Base-by-base conservation (phyloP, 108 stramenopile genomes). In the Stephanodiscus triporus region DNA sequence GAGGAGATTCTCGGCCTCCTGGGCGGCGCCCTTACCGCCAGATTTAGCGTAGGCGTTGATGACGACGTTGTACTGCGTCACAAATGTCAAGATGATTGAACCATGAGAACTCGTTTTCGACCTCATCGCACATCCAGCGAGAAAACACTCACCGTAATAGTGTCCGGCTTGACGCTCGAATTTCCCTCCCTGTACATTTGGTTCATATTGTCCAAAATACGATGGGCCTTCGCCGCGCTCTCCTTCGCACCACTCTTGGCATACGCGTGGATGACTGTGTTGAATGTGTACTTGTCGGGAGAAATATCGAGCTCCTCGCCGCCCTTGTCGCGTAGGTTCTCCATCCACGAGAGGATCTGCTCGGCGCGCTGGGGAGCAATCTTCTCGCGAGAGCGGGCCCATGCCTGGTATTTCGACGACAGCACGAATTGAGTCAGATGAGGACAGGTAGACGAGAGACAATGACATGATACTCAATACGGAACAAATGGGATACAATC, bases 241-340 rank as follows among this genome's bases (percentile, higher is more conserved):
- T 86, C 87, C 32, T 84, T 80, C 16, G 65, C 69, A 0, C 87
- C 91, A 43, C 78, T 63, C 74, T 90, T 90, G 40, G 82, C 84
- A 82, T 87, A 90, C 9, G 86, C 77, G 72, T 88, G 84, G 74
- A 91, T 91, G n/a, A 87, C 80, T 32, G 86, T 88, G 63, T 87
- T 91, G 68, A 87, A 94, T 40, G 90, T 91, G 67, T 89, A 94
- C 57, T 89, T 91, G 78, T 94, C 93, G 11, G 90, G 93, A 54
- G 73, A 75, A 34, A 90, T 79, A 51, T 81, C 53, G 43, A 54
- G 53, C 77, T 88, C 75, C 29, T 78, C 76, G 20, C 77, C 77
- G 27, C 76, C 81, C 29, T 68, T 49, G 38, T 83, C 68, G 45
- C 86, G 85, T 26, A 91, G 75, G 37, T 84, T 90, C 36, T 94